Conservation (phyloP, 148 eudicot genomes). For the Rhododendron ferrugineum region DNA sequence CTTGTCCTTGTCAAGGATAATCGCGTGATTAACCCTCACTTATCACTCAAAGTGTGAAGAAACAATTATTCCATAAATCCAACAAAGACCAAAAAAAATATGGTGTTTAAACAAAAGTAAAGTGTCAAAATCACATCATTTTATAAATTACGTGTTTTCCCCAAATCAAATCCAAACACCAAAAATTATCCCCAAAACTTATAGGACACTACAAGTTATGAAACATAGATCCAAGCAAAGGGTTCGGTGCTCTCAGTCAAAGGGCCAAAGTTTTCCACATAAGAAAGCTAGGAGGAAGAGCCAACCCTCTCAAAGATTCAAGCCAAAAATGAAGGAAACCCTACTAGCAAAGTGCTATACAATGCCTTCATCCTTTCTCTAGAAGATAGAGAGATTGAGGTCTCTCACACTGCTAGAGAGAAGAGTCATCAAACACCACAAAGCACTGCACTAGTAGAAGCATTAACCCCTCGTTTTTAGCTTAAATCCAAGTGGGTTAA, state of each 20-base stretch:
- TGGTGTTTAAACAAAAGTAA: too few relatives aligned
- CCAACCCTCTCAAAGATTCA: constrained; percentile 2
- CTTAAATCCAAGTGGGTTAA: constrained; percentile 10
- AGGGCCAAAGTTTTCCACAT: constrained; percentile 28
- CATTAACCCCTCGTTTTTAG: neutral
- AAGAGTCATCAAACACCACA: constrained; percentile 27
- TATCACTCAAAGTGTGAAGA: too few relatives aligned
- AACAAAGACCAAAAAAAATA: too few relatives aligned
- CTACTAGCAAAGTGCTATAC: neutral
- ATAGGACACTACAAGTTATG: too few relatives aligned
- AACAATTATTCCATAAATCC: too few relatives aligned
- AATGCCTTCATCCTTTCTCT: constrained; percentile 19
- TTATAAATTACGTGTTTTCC: too few relatives aligned
- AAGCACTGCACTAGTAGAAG: neutral
- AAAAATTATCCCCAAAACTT: too few relatives aligned
- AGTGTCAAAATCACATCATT: too few relatives aligned
- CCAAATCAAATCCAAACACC: too few relatives aligned
- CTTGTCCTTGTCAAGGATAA: neutral
- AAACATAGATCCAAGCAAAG: neutral
- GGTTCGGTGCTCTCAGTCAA: constrained; percentile 8
- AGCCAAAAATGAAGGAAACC: neutral
- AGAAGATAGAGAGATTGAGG: neutral
- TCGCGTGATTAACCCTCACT: neutral
- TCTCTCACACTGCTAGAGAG: constrained; percentile 1
- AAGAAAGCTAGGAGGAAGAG: constrained; percentile 11